Base-by-base conservation (phyloP, 345 rosid species). In the Sisymbrium altissimum region DNA sequence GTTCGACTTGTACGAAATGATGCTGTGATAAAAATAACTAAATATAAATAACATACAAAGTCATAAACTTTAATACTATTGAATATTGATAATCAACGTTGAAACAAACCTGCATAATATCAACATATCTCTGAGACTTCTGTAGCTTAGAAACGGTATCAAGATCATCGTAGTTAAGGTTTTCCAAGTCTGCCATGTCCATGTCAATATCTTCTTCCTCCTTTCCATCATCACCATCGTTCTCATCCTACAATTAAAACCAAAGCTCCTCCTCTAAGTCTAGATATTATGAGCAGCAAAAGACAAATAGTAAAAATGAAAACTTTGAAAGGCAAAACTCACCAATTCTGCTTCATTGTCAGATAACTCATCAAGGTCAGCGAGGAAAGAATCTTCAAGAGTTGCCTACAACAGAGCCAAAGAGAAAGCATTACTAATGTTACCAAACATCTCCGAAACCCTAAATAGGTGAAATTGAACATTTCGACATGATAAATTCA, bases 351-450 rank as follows among this genome's bases (percentile, higher is more conserved):
- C 89, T 71, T 94, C 98, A 66, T 94, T 94, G 74, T 91, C 98
- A 38, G 98, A 94, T 79, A 91, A 76, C 70, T 94, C 97, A n/a
- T 89, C 97, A 35, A 94, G 95, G 80, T 91, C 98, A 1, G 97
- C 97, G 8, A 94, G 90, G 75, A 94, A 91, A 32, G 97, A 89
- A 83, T 91, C 98, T 29, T 89, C 94, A 50, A 93, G 93, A 65
- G 93, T 88, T 17, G 94, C 96, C 97, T 93, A 81, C 18, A 75
- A 78, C 33, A 65, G 59, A 18, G 30, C 44, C 30, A 60, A 61
- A 10, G 13, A 36, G 9, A 33, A 6, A 33, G 36, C 36, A 33
- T 7, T 27, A n/a, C n/a, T n/a, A n/a, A n/a, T n/a, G n/a, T n/a
- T n/a, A 27, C 4, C 36, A 9, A 36, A 36, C 40, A 36, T 36